Percentiles rank a stretch among this genome's conserved stretches.
Evolutionary conservation across 768 basidiomycete genomes (phyloP).

Genomic region (Suillus decipiens): DNA sequence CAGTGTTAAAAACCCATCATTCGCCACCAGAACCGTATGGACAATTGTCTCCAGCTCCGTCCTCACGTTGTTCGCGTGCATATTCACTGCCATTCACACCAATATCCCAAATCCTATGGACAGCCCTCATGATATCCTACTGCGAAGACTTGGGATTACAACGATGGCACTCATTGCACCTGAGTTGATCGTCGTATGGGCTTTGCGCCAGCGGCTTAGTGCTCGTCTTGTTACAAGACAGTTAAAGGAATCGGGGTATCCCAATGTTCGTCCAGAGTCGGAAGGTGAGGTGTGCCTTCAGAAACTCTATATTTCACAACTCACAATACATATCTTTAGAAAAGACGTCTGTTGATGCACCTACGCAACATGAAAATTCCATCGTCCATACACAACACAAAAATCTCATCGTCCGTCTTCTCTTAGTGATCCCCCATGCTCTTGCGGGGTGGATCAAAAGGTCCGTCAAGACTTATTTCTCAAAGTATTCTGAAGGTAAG

Average conservation of each 20-base stretch:
- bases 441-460: too few species aligned
- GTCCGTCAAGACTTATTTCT: too few species aligned
- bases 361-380: too few species aligned
- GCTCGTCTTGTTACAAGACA: constrained; percentile 12
- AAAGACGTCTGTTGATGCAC: too few species aligned
- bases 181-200: constrained; percentile 24
- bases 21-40: neutral
- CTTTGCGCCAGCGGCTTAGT: constrained; percentile 20
- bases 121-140: neutral
- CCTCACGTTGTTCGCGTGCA: constrained; percentile 26
- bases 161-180: constrained; percentile 22
- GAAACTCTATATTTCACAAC: neutral
- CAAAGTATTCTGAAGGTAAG: too few species aligned
- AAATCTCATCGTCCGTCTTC: too few species aligned
- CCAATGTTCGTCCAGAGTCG: neutral
- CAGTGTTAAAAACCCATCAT: neutral
- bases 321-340: neutral
- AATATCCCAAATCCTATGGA: constrained; percentile 19
- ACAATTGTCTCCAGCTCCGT: neutral
- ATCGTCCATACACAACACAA: too few species aligned
- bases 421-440: too few species aligned
- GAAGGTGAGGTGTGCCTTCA: neutral
- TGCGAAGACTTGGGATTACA: constrained; percentile 13
- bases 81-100: constrained; percentile 28
- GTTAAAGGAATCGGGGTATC: neutral